Evolutionary conservation across 345 rosid genomes (phyloP).

Genomic region (Camelina sativa): DNA sequence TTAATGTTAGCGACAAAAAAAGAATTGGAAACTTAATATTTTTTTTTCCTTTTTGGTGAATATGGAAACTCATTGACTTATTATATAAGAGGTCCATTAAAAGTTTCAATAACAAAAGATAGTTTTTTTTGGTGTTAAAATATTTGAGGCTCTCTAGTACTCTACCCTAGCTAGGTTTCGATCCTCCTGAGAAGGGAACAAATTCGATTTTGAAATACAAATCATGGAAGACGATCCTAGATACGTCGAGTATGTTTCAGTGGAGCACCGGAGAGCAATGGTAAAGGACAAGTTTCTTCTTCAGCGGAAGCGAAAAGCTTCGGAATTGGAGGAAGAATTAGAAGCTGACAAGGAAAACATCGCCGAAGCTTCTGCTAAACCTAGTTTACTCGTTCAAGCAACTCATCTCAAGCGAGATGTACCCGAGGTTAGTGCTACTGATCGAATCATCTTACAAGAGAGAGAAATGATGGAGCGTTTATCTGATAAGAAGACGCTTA

Average conservation of each 20-base stretch:
- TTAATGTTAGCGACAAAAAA: no score
- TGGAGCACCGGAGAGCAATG: background rate
- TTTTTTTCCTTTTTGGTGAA: no score
- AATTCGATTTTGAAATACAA: no score
- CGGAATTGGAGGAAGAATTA: background rate
- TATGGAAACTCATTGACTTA: no score
- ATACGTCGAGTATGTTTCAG: background rate
- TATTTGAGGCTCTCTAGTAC: no score
- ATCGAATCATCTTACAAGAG: constrained; percentile 83
- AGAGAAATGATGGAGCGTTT: constrained; percentile 91
- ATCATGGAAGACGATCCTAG: background rate
- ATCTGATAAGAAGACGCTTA: constrained; percentile 79
- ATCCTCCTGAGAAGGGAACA: no score
- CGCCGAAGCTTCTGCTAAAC: background rate
- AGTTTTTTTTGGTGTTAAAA: no score
- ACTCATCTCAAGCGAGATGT: background rate
- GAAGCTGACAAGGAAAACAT: background rate
- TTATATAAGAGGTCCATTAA: no score
- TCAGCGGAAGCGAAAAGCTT: background rate
- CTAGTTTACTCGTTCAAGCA: background rate
- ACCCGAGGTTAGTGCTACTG: constrained; percentile 77
- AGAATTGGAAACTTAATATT: no score
- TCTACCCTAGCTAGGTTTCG: no score
- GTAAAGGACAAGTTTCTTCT: background rate
- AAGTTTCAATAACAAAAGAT: no score